phyloP scores from a whole-genome alignment of 345 rosid genomes.

The Cochlearia excelsa region DNA sequence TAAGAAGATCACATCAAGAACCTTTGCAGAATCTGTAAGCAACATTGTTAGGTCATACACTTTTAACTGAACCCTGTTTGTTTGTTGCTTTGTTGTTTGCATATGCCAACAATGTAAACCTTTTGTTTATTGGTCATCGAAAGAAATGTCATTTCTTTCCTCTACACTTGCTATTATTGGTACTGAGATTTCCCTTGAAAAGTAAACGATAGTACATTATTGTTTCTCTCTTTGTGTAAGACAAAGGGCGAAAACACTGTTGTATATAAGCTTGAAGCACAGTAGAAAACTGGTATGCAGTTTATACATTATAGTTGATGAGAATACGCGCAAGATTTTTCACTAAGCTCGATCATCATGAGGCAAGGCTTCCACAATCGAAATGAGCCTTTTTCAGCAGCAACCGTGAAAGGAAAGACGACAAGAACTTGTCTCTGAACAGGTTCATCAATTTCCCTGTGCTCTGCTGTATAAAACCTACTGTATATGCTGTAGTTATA shows the following conservation, averaged over 20 bases:
- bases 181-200: too few relatives aligned
- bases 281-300: too few relatives aligned
- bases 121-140: neutral
- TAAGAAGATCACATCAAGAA: conserved; percentile 85
- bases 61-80: conserved; percentile 47
- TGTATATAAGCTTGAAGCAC: too few relatives aligned
- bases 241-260: too few relatives aligned
- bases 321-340: too few relatives aligned
- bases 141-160: neutral
- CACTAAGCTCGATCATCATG: too few relatives aligned
- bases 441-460: conserved; percentile 35
- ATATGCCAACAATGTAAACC: neutral
- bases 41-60: conserved; percentile 80
- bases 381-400: conserved; percentile 42
- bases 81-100: neutral
- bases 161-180: too few relatives aligned
- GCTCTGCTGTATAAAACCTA: conserved; percentile 54
- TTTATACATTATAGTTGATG: too few relatives aligned
- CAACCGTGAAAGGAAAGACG: conserved; percentile 32
- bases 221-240: too few relatives aligned
- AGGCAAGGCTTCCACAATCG: conserved; percentile 45
- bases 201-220: too few relatives aligned
- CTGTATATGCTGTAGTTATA: conserved; percentile 42
- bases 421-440: conserved; percentile 46
- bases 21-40: conserved; percentile 78